Percentiles rank a stretch among this genome's conserved stretches.
phyloP scores from a whole-genome alignment of 257 asterid species.

The Solanum lycopersicoides region DNA sequence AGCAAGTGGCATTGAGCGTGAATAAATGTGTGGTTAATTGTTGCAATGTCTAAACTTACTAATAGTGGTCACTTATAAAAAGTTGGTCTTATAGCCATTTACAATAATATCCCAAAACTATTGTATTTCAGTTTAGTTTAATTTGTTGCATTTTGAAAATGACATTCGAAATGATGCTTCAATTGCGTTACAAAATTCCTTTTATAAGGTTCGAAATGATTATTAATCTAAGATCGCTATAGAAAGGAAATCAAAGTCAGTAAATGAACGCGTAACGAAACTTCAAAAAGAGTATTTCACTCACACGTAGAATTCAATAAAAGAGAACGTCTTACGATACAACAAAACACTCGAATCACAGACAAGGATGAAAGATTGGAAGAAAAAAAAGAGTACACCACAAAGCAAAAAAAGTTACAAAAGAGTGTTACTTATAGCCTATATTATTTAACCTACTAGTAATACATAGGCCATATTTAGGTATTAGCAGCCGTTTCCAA shows the following conservation, averaged over 20 bases:
- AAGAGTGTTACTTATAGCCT: neutral
- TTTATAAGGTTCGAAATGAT: too few relatives aligned
- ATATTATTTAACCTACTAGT: neutral
- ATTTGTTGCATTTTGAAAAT: too few relatives aligned
- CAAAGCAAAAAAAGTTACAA: neutral
- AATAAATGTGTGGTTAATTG: neutral
- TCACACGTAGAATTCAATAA: neutral
- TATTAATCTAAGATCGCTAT: too few relatives aligned
- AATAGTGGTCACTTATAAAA: neutral
- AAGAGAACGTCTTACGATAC: neutral
- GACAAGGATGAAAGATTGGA: neutral
- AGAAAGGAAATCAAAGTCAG: too few relatives aligned
- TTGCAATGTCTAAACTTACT: neutral
- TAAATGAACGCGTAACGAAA: too few relatives aligned
- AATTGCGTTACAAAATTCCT: too few relatives aligned
- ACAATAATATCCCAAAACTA: neutral
- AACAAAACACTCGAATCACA: neutral
- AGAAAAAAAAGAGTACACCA: too few relatives aligned
- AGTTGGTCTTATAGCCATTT: neutral
- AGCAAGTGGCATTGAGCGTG: neutral
- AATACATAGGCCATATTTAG: neutral
- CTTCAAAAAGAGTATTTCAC: too few relatives aligned
- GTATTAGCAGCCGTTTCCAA: neutral
- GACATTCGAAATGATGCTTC: neutral
- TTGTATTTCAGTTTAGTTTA: neutral